Base-by-base conservation (phyloP, 495 filamentous ascomycete species). In the Paragyromitra xinjiangensis region DNA sequence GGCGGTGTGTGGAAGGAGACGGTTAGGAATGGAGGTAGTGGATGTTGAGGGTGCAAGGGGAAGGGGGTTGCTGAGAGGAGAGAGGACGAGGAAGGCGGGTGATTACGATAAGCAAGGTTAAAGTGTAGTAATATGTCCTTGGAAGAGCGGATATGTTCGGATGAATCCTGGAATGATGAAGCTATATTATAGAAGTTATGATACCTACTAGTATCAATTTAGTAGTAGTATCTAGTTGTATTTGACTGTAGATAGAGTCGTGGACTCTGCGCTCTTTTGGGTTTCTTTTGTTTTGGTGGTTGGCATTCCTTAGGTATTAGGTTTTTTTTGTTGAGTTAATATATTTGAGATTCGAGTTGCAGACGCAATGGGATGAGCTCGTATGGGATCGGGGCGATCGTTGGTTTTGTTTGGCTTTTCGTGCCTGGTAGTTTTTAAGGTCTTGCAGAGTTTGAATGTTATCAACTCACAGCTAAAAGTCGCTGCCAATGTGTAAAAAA, bases 21-120 rank as follows among this genome's bases (percentile, higher is more conserved):
- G 78, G 19, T 8, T 78, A 42, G 62, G 78, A 26, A 75, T 78
- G 71, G 66, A 64, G 51, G 71, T 53, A 16, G 65, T 75, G n/a
- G 64, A 53, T 3, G 26, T 56, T 26, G 53, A 56, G 24, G 26
- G 12, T 6, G 9, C 0, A 22, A 42, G 66, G 24, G n/a, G 29
- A 29, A 58, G 50, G 5, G 63, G 71, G 29, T 14, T 63, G 29
- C 12, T 72, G 11, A 48, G 44, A 29, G 62, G 61, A 3, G 61
- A 51, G 39, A 61, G 42, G 44, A 48, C 44, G 22, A 26, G 58
- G 44, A 51, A 51, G 48, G 72, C 40, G 39, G 64, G 50, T 19
- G 37, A 63, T 56, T 65, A 73, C 14, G 65, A 64, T 64, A 75
- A 64, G 45, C 39, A 48, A 6, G 71, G 71, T 40, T 74, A 58